Percentiles rank a stretch among this genome's conserved stretches.
Evolutionary conservation across 176 grass and related monocot genomes (phyloP).

Genomic region (Carex myosuroides): DNA sequence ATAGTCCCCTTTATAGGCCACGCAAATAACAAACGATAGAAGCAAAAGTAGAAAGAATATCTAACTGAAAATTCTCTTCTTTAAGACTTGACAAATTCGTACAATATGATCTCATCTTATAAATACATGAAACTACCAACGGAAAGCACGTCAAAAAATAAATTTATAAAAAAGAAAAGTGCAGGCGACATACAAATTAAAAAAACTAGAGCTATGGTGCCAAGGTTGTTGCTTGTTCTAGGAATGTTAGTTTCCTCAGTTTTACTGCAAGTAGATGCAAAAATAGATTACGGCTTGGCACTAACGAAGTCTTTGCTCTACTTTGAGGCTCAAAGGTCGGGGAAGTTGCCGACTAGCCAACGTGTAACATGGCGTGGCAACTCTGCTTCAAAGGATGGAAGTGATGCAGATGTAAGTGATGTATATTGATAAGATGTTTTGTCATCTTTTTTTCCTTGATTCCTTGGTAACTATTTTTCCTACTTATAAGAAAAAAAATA

Average conservation of each 20-base stretch:
- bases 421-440: background rate
- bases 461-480: background rate
- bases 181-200: background rate
- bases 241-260: background rate
- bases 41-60: background rate
- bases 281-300: constrained; percentile 37
- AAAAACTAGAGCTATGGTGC: background rate
- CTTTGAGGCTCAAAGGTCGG: constrained; percentile 70
- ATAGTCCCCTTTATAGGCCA: background rate
- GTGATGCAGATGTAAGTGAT: constrained; percentile 38
- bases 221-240: background rate
- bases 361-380: constrained; percentile 57
- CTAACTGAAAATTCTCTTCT: background rate
- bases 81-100: constrained; percentile 4
- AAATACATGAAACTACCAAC: background rate
- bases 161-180: background rate
- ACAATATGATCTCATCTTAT: constrained; percentile 11
- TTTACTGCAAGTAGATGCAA: background rate
- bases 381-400: constrained; percentile 53
- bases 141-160: background rate
- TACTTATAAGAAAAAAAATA: background rate
- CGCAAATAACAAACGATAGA: constrained; percentile 5
- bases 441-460: background rate
- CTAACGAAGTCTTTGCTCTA: constrained; percentile 66
- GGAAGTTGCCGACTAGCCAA: constrained; percentile 43